phyloP scores from a whole-genome alignment of 2,329 filamentous ascomycete species.

The Triangularia verruculosa region DNA sequence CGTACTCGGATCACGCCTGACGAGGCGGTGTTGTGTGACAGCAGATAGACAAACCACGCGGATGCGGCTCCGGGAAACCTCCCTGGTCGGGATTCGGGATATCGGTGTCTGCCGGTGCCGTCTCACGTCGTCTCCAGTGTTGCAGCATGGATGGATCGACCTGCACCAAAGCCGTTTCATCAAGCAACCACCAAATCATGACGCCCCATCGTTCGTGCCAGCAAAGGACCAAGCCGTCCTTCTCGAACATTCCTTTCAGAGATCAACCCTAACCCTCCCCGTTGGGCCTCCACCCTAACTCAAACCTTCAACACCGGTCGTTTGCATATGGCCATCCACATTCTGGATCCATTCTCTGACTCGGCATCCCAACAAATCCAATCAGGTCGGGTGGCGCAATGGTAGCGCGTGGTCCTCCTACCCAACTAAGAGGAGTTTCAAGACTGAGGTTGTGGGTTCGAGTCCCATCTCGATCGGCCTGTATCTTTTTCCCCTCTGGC shows the following conservation, averaged over 20 bases:
- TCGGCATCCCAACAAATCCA: not conserved
- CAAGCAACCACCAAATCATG: not conserved
- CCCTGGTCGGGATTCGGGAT: no score
- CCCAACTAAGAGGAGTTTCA: not conserved
- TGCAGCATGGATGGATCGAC: not conserved
- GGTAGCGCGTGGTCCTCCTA: slow-evolving; percentile 13
- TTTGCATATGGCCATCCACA: not conserved
- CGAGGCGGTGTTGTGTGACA: not conserved
- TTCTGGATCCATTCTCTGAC: not conserved
- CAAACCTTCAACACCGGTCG: not conserved
- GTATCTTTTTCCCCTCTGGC: not conserved
- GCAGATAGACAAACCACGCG: no score
- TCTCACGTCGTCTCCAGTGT: not conserved
- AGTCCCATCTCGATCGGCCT: slow-evolving; percentile 10
- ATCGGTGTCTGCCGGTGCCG: not conserved
- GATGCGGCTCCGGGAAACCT: not conserved
- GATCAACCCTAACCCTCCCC: not conserved
- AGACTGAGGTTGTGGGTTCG: slow-evolving; percentile 14
- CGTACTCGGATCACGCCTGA: not conserved
- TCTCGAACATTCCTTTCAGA: not conserved
- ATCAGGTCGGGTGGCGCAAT: slow-evolving; percentile 10
- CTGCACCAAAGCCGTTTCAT: no score
- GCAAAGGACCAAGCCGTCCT: not conserved
- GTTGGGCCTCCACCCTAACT: not conserved
- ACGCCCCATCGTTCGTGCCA: not conserved